phyloP scores from a whole-genome alignment of 129 eudicot genomes.

The Dittrichia graveolens region DNA sequence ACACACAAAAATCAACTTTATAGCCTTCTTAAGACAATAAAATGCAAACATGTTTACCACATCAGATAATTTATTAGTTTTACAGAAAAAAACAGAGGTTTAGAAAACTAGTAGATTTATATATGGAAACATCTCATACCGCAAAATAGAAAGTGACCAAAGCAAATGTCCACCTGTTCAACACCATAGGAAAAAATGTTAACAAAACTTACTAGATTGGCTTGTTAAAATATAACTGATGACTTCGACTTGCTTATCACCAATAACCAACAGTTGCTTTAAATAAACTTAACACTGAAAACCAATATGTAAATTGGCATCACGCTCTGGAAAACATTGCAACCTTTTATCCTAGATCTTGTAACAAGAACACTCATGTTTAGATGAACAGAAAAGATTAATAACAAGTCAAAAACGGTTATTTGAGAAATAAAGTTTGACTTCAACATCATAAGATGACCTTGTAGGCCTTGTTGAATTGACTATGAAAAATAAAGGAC shows the following conservation, averaged over 20 bases:
- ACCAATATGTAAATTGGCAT: too few species aligned
- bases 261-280: too few species aligned
- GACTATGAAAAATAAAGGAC: slow-evolving; percentile 7
- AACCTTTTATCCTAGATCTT: too few species aligned
- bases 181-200: slow-evolving; percentile 12
- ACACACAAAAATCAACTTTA: too few species aligned
- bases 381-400: too few species aligned
- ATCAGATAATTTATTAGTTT: neutral
- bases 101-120: slow-evolving; percentile 1
- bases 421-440: too few species aligned
- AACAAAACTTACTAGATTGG: neutral
- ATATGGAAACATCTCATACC: slow-evolving; percentile 52
- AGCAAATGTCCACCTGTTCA: slow-evolving; percentile 90
- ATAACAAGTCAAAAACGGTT: too few species aligned
- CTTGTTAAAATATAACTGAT: neutral
- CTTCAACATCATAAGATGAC: neutral
- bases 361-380: too few species aligned
- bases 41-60: neutral
- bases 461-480: neutral
- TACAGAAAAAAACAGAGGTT: neutral
- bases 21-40: neutral
- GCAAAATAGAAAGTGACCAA: slow-evolving; percentile 83
- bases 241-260: too few species aligned
- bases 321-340: too few species aligned
- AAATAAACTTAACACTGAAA: too few species aligned